Conservation (phyloP, 495 filamentous ascomycete species). For the Aspergillus sparsus region DNA sequence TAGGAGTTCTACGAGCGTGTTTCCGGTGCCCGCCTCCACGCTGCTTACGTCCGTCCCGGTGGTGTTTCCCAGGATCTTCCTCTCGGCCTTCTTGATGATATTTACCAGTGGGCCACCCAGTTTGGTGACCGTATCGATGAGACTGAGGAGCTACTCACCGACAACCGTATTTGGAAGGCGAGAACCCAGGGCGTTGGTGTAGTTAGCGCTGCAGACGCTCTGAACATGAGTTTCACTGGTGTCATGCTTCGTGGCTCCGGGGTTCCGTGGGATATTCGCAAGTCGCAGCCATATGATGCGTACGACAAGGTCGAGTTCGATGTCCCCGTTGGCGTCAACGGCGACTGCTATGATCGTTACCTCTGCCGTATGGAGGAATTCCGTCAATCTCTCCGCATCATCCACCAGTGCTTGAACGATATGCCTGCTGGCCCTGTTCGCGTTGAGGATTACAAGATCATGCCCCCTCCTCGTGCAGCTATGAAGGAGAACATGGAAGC, state of each 20-base stretch:
- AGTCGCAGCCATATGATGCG: slow-evolving; percentile 93
- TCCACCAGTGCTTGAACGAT: slow-evolving; percentile 98
- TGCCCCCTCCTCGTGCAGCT: slow-evolving; percentile 90
- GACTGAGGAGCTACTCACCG: slow-evolving; percentile 96
- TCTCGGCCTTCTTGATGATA: slow-evolving; percentile 93
- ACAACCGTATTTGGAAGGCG: slow-evolving; percentile 98
- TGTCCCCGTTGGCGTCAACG: slow-evolving; percentile 93
- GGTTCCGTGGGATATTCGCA: slow-evolving; percentile 97
- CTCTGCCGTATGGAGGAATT: slow-evolving; percentile 99
- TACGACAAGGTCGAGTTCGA: slow-evolving; percentile 98
- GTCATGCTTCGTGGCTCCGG: slow-evolving; percentile 98
- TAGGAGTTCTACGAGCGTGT: slow-evolving; percentile 99
- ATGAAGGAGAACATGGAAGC: slow-evolving; percentile 99
- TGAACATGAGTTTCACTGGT: slow-evolving; percentile 94
- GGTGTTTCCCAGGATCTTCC: slow-evolving; percentile 96
- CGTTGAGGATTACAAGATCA: slow-evolving; percentile 98
- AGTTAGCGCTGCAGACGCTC: slow-evolving; percentile 84
- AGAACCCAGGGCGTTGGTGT: slow-evolving; percentile 90
- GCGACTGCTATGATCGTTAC: slow-evolving; percentile 99
- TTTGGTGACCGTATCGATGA: slow-evolving; percentile 99
- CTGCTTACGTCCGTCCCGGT: slow-evolving; percentile 96
- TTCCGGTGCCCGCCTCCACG: slow-evolving; percentile 95
- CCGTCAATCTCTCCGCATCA: slow-evolving; percentile 94
- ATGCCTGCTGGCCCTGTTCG: slow-evolving; percentile 94
- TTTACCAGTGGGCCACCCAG: slow-evolving; percentile 99